These are phyloP conservation scores for Boletellus sp. DNA, from an alignment of 768 basidiomycete genomes.

Conservation along the genomic window DNA sequence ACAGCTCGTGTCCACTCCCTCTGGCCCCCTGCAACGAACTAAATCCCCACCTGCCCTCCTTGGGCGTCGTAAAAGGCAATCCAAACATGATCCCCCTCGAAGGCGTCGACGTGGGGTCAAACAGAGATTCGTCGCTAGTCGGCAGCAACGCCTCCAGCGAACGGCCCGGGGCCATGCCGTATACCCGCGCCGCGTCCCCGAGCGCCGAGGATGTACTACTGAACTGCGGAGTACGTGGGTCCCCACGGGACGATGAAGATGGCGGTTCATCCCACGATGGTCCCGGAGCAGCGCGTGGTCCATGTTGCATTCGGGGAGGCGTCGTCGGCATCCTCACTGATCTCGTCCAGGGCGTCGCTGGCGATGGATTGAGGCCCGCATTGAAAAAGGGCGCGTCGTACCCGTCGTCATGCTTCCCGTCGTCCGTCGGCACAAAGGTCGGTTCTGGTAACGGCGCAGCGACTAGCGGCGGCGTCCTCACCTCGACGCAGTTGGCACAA, in stretches of 20 bases:
- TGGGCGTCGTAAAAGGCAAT: constrained; percentile 60
- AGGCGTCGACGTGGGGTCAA: constrained; percentile 78
- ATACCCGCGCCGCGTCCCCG: constrained; percentile 38
- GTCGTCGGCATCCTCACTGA: constrained; percentile 42
- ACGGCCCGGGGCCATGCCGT: constrained; percentile 36
- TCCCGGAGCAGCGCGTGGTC: constrained; percentile 32
- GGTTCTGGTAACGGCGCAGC: constrained; percentile 45
- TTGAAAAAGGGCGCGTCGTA: constrained; percentile 62
- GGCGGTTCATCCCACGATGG: constrained; percentile 44
- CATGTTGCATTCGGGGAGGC: constrained; percentile 36
- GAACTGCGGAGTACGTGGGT: constrained; percentile 54
- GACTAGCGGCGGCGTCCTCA: constrained; percentile 39
- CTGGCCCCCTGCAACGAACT: constrained; percentile 18
- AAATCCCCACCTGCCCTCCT: constrained; percentile 43
- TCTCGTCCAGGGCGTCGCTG: constrained; percentile 46
- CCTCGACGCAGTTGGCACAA: constrained; percentile 52
- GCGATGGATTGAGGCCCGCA: constrained; percentile 50
- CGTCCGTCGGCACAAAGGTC: constrained; percentile 66
- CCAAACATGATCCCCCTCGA: constrained; percentile 72
- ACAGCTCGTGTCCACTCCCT: constrained; percentile 40
- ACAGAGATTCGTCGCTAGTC: constrained; percentile 50
- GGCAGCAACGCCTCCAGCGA: constrained; percentile 28
- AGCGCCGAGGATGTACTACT: constrained; percentile 25
- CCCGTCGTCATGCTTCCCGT: constrained; percentile 34
- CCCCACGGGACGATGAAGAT: constrained; percentile 44